Base-by-base conservation (phyloP, 139 green algal species). In the Picochlorum sp. region DNA sequence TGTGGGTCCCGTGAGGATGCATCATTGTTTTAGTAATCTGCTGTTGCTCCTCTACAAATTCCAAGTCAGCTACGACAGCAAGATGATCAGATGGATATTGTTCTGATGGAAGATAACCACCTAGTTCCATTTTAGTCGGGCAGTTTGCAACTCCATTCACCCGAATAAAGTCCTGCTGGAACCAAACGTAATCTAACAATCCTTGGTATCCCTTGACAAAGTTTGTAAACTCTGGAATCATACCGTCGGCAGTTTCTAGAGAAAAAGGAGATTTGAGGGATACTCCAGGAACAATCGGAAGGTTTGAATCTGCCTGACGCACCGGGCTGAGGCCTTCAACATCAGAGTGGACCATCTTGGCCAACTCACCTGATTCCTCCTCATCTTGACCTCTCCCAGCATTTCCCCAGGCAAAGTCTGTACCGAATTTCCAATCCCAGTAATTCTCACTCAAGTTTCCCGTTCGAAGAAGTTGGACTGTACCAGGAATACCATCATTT, bases 31-130 rank as follows among this genome's bases (percentile, higher is more conserved):
- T 44, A 59, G 56, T 47, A 57, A 65, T 34, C 23, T 56, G n/a
- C 18, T 45, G n/a, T 34, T 46, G 28, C 57, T 58, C 6, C 16
- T 57, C 28, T 37, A 13, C 32, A 46, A 23, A 13, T 21, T 21
- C 21, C 57, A 52, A 52, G 24, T 66, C 61, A 10, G 28, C 16
- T 1, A 76, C 69, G 6, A 86, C 86, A 23, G 88, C 76, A 14
- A 96, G 64, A 74, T 96, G 89, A 70, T 96, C 89, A 0, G 88
- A 95, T 0, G 89, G 85, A 69, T 88, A 92, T 32, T 47, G 41
- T 10, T 62, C n/a, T n/a, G 66, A 84, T 45, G 87, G 89, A 5
- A 95, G 76, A 74, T 82, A 92, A 51, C 71, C 65, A 10, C 62
- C 73, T 18, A 93, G 64, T 49, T 84, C 64, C 30, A 73, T 45